Conservation (phyloP, 106 monocot genomes). For the Xerophyta viscosa region DNA sequence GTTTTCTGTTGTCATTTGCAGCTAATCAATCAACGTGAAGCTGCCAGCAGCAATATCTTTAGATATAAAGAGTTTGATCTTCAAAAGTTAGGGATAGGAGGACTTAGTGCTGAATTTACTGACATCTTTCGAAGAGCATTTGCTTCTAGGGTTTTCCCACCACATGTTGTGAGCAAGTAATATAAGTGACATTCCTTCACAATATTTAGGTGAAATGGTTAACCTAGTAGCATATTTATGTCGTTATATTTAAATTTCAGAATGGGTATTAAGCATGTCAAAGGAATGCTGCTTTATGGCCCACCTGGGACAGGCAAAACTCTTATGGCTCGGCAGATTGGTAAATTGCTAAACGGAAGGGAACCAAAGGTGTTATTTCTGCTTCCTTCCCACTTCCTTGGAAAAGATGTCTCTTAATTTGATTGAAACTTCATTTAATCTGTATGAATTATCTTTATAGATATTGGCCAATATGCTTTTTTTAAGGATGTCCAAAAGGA, state of each 20-base stretch:
- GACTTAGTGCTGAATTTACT: slow-evolving; percentile 79
- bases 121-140: slow-evolving; percentile 98
- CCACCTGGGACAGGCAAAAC: slow-evolving; percentile 99
- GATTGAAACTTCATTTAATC: not conserved
- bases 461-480: too few species aligned
- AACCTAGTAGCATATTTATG: too few species aligned
- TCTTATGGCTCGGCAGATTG: slow-evolving; percentile 97
- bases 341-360: slow-evolving; percentile 88
- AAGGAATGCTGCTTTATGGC: slow-evolving; percentile 92
- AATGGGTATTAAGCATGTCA: slow-evolving; percentile 96
- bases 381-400: not conserved
- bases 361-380: slow-evolving; percentile 73
- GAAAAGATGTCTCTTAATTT: not conserved
- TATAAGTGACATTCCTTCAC: too few species aligned
- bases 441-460: not conserved
- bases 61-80: slow-evolving; percentile 93
- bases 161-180: slow-evolving; percentile 90
- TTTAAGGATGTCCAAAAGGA: too few species aligned
- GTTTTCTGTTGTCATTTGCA: too few species aligned
- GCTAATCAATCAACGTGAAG: slow-evolving; percentile 80
- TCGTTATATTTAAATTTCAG: slow-evolving; percentile 23
- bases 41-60: slow-evolving; percentile 88
- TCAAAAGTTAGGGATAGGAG: slow-evolving; percentile 89
- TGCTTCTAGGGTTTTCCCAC: slow-evolving; percentile 95
- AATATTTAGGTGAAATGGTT: too few species aligned